Evolutionary conservation across 768 basidiomycete genomes (phyloP).

Genomic region (Piloderma croceum): DNA sequence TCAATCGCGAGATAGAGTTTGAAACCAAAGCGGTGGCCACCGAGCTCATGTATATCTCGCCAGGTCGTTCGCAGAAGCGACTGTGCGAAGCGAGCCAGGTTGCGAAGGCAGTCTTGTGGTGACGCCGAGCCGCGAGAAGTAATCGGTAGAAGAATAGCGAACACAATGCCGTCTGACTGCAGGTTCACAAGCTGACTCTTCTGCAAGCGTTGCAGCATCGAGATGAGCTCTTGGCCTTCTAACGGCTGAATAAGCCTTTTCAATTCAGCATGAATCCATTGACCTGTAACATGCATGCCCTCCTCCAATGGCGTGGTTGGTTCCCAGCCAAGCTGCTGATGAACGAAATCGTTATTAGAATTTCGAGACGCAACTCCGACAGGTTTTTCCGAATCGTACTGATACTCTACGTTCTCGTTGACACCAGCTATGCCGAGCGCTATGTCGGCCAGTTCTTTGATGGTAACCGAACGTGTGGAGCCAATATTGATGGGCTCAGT

Average conservation of each 20-base stretch:
- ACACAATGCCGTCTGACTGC: slow-evolving; percentile 27
- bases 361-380: slow-evolving; percentile 47
- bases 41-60: slow-evolving; percentile 31
- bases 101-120: slow-evolving; percentile 34
- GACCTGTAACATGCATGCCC: slow-evolving; percentile 41
- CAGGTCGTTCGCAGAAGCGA: slow-evolving; percentile 44
- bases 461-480: slow-evolving; percentile 38
- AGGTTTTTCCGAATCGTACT: slow-evolving; percentile 25
- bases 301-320: slow-evolving; percentile 36
- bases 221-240: slow-evolving; percentile 7
- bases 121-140: slow-evolving; percentile 41
- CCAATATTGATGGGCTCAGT: slow-evolving; percentile 44
- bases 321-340: slow-evolving; percentile 34
- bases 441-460: slow-evolving; percentile 37
- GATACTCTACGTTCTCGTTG: slow-evolving; percentile 23
- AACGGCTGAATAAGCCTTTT: slow-evolving; percentile 10
- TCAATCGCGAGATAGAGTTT: slow-evolving; percentile 52
- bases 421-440: slow-evolving; percentile 32
- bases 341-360: slow-evolving; percentile 41
- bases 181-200: slow-evolving; percentile 38
- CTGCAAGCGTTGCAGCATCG: slow-evolving; percentile 20
- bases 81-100: slow-evolving; percentile 37
- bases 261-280: slow-evolving; percentile 44
- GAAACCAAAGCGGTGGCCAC: slow-evolving; percentile 28
- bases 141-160: slow-evolving; percentile 53